Conservation (phyloP, 2,329 filamentous ascomycete species). For the Neurospora sp. region DNA sequence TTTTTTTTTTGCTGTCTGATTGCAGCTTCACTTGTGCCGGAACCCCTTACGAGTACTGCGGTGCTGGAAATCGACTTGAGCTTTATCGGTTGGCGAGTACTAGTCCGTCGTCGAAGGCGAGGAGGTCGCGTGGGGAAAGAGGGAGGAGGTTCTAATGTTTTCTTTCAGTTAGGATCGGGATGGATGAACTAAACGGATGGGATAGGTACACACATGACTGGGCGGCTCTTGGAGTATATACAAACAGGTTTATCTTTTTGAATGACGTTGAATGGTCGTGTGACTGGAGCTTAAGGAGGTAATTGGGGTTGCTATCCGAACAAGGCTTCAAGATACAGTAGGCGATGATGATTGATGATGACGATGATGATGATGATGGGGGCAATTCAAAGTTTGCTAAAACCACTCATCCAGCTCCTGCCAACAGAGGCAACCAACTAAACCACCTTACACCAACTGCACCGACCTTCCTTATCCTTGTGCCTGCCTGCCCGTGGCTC, state of each 20-base stretch:
- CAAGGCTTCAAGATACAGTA: not conserved
- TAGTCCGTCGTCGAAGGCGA: not conserved
- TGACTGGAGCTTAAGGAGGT: not conserved
- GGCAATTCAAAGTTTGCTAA: too few species aligned
- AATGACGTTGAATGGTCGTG: not conserved
- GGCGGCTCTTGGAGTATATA: not conserved
- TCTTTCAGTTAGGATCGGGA: not conserved
- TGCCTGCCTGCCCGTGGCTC: not conserved
- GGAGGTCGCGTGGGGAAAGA: not conserved
- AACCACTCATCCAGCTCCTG: not conserved
- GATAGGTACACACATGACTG: not conserved
- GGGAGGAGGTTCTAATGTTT: rapidly evolving
- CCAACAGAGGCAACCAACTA: not conserved
- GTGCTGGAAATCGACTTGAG: conserved; percentile 27
- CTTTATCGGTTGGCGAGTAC: conserved; percentile 23
- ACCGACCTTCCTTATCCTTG: not conserved
- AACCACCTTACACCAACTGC: not conserved
- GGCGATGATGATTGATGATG: too few species aligned
- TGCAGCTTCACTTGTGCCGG: conserved; percentile 30
- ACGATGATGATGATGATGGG: too few species aligned
- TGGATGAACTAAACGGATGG: not conserved
- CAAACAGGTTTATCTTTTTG: not conserved
- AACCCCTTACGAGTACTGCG: conserved; percentile 28
- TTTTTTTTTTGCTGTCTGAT: conserved; percentile 15
- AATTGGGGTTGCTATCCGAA: not conserved